phyloP scores from a whole-genome alignment of 2,329 filamentous ascomycete genomes.

The Ophiocordyceps unilateralis region DNA sequence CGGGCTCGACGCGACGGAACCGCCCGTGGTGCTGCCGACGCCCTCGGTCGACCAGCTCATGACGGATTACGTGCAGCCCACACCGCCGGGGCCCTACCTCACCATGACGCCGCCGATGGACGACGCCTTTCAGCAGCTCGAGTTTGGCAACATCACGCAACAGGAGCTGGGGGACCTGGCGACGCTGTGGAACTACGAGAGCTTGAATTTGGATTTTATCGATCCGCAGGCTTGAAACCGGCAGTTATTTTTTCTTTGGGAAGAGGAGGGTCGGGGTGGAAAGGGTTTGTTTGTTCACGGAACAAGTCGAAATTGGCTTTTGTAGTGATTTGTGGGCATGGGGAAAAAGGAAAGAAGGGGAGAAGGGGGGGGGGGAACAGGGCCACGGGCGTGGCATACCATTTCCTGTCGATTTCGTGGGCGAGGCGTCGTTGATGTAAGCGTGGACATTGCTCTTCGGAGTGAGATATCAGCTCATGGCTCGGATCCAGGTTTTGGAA shows the following conservation, averaged over 20 bases:
- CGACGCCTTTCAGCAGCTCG: constrained; percentile 2
- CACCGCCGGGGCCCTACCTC: not conserved
- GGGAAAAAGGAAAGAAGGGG: no score
- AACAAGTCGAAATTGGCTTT: no score
- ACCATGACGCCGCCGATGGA: not conserved
- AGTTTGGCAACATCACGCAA: constrained; percentile 7
- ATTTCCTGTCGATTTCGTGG: no score
- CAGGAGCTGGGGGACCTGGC: constrained; percentile 8
- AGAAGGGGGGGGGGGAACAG: no score
- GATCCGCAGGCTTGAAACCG: not conserved
- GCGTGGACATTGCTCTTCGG: no score
- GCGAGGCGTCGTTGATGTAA: no score
- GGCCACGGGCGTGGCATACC: no score
- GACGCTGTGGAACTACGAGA: constrained; percentile 9
- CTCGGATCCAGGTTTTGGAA: no score
- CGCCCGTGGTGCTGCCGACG: constrained; percentile 1
- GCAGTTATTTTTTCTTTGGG: not conserved
- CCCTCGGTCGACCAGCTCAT: not conserved
- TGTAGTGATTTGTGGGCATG: no score
- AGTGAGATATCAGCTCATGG: no score
- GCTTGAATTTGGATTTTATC: constrained; percentile 6
- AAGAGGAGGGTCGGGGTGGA: no score
- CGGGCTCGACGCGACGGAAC: not conserved
- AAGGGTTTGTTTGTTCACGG: no score
- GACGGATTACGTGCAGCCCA: not conserved